These are phyloP conservation scores for Cystobasidiaceae sp. DNA, from an alignment of 1,284 basidiomycete species.

Conservation along the genomic window DNA sequence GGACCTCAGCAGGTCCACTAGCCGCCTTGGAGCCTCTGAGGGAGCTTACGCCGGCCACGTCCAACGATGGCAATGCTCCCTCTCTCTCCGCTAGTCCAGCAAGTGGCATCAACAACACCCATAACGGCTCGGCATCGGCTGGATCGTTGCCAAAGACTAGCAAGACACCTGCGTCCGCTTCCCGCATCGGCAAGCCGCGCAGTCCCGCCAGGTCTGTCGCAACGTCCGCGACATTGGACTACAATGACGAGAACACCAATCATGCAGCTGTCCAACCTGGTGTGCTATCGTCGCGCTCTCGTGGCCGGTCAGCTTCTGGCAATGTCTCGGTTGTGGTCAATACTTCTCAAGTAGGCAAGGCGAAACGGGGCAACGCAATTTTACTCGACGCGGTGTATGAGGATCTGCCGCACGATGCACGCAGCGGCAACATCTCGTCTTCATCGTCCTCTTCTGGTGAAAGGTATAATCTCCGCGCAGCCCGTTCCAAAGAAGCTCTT, in stretches of 20 bases:
- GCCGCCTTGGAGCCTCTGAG: no score
- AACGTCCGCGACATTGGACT: slow-evolving; percentile 12
- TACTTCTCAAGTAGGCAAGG: not conserved
- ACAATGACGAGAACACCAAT: slow-evolving; percentile 25
- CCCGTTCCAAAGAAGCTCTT: slow-evolving; percentile 19
- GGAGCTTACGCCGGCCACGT: no score
- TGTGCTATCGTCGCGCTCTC: not conserved
- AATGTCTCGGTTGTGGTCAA: not conserved
- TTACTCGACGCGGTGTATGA: not conserved
- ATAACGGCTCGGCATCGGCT: no score
- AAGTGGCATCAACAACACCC: no score
- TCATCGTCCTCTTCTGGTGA: slow-evolving; percentile 2
- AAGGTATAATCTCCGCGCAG: slow-evolving; percentile 15
- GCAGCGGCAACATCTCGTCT: slow-evolving; percentile 1
- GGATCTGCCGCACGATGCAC: not conserved
- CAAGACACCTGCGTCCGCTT: slow-evolving; percentile 7
- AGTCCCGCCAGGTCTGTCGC: no score
- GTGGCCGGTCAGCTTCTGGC: slow-evolving; percentile 1
- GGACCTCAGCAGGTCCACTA: no score
- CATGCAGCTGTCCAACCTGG: not conserved
- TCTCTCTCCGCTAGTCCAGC: no score
- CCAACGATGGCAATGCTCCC: no score
- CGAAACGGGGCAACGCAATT: not conserved
- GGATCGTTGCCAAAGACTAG: no score
- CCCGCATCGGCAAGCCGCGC: slow-evolving; percentile 9